Conservation (phyloP, 306 rosid genomes). For the Gillenia trifoliata region DNA sequence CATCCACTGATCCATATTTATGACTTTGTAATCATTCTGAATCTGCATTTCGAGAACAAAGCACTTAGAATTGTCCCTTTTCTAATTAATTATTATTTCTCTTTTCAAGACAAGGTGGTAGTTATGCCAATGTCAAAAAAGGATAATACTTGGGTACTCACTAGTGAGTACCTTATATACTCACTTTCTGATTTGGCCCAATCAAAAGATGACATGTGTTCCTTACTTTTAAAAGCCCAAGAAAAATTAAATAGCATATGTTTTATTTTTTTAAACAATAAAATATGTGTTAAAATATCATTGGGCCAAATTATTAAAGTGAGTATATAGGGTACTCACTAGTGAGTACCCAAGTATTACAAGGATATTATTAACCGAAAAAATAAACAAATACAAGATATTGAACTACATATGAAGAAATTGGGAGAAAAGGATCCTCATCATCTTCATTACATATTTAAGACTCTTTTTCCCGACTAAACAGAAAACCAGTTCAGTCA, state of each 20-base stretch:
- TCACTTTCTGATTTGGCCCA: too few species aligned
- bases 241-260: too few species aligned
- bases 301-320: too few species aligned
- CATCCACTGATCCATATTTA: constrained; percentile 98
- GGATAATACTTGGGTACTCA: too few species aligned
- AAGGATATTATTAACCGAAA: too few species aligned
- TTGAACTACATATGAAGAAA: background rate
- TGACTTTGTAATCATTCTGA: constrained; percentile 92
- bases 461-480: background rate
- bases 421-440: background rate
- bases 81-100: background rate
- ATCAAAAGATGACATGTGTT: too few species aligned
- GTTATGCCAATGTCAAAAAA: background rate
- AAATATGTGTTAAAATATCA: too few species aligned
- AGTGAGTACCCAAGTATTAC: too few species aligned
- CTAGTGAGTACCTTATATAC: too few species aligned
- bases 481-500: background rate
- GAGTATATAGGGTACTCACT: too few species aligned
- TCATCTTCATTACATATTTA: background rate
- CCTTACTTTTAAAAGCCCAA: too few species aligned
- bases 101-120: background rate
- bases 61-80: constrained; percentile 9
- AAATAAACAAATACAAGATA: background rate
- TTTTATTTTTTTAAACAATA: too few species aligned
- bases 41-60: constrained; percentile 42